These are phyloP conservation scores for Ilyonectria destructans DNA, from an alignment of 2,329 filamentous ascomycete genomes.

Conservation along the genomic window DNA sequence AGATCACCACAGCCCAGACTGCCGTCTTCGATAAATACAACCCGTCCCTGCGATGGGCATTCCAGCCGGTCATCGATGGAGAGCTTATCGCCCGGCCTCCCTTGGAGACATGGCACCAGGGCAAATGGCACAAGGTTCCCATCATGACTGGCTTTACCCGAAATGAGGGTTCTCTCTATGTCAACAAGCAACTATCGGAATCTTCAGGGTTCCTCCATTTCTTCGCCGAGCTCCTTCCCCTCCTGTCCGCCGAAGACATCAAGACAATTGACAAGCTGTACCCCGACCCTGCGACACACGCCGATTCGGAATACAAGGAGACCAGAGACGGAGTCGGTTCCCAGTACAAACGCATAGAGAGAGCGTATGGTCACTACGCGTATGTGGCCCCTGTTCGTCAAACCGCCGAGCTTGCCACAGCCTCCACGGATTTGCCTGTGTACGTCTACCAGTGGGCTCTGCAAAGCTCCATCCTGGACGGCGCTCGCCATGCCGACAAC, in stretches of 20 bases:
- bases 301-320: slow-evolving; percentile 58
- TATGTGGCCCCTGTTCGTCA: slow-evolving; percentile 69
- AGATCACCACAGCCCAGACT: slow-evolving; percentile 56
- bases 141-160: slow-evolving; percentile 80
- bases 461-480: slow-evolving; percentile 59
- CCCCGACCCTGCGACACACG: slow-evolving; percentile 65
- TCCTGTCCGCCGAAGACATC: slow-evolving; percentile 68
- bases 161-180: slow-evolving; percentile 79
- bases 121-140: slow-evolving; percentile 49
- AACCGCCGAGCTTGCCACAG: slow-evolving; percentile 56
- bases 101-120: slow-evolving; percentile 67
- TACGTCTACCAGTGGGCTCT: slow-evolving; percentile 61
- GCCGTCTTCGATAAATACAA: slow-evolving; percentile 63
- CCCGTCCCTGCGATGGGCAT: slow-evolving; percentile 70
- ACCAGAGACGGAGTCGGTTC: slow-evolving; percentile 59
- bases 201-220: slow-evolving; percentile 71
- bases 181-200: slow-evolving; percentile 65
- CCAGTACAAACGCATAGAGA: slow-evolving; percentile 70
- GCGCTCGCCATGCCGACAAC: slow-evolving; percentile 66
- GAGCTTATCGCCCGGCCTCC: slow-evolving; percentile 73
- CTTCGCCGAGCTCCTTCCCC: slow-evolving; percentile 74
- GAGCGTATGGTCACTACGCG: slow-evolving; percentile 70
- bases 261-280: slow-evolving; percentile 71
- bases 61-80: slow-evolving; percentile 77
- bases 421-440: slow-evolving; percentile 36